A percentile compares a stretch with the other conserved stretches of the same genome.
Evolutionary conservation across 176 grass and related monocot genomes (phyloP).

Genomic region (Cenchrus purpureus): DNA sequence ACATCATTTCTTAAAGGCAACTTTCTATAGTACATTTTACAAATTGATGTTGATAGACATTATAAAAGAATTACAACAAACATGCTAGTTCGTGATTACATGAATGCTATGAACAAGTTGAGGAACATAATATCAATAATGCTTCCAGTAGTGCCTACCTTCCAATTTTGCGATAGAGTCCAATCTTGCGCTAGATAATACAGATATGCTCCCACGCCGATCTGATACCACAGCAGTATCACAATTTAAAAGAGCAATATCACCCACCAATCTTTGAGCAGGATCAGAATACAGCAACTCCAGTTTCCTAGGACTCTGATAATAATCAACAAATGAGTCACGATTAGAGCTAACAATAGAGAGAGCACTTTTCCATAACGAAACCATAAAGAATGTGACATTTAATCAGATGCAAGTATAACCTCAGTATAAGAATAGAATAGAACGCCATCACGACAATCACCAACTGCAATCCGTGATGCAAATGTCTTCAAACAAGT

Average conservation of each 20-base stretch:
- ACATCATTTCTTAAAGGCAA: background rate
- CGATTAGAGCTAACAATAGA: conserved; percentile 32
- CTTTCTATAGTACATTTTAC: background rate
- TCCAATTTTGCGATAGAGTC: conserved; percentile 76
- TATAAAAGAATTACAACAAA: background rate
- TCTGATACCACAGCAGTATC: conserved; percentile 92
- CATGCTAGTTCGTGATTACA: background rate
- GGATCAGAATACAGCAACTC: conserved; percentile 87
- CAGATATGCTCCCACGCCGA: conserved; percentile 89
- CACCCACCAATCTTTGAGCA: conserved; percentile 86
- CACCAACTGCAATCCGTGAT: conserved; percentile 89
- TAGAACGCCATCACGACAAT: conserved; percentile 99
- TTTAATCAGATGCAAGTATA: conserved; percentile 38
- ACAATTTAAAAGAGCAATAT: conserved; percentile 82
- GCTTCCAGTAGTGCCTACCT: conserved; percentile 49
- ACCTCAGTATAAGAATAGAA: conserved; percentile 97
- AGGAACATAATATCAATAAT: background rate
- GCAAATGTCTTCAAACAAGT: conserved; percentile 82
- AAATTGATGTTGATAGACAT: background rate
- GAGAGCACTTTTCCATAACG: background rate
- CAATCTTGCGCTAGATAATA: conserved; percentile 78
- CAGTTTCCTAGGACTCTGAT: conserved; percentile 75
- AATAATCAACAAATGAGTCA: conserved; percentile 29
- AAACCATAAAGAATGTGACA: conserved; percentile 27
- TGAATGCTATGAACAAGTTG: conserved; percentile 3